A percentile compares a stretch with the other conserved stretches of the same genome.
These are phyloP conservation scores for Scheffersomyces stambukii DNA, from an alignment of 1,139 yeast genomes.

Conservation along the genomic window DNA sequence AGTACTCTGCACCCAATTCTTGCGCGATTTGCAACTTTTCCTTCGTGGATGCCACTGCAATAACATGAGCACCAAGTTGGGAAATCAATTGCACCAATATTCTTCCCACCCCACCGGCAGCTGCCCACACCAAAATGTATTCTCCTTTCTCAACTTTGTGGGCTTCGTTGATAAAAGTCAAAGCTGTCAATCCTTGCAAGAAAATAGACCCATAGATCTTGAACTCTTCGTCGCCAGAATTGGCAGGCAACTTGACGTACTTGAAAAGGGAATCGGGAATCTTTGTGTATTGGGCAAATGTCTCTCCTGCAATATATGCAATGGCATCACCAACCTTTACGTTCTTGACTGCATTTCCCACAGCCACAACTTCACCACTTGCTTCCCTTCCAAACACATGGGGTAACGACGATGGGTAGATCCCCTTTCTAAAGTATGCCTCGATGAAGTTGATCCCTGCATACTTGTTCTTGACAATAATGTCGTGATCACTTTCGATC, in stretches of 20 bases:
- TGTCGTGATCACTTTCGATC: constrained; percentile 45
- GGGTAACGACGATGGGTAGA: constrained; percentile 54
- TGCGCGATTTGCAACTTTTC: constrained; percentile 62
- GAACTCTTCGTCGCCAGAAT: constrained; percentile 41
- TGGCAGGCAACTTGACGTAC: constrained; percentile 47
- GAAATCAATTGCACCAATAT: constrained; percentile 60
- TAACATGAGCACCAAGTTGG: constrained; percentile 67
- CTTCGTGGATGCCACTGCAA: constrained; percentile 76
- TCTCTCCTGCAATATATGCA: constrained; percentile 45
- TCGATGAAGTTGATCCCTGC: constrained; percentile 85
- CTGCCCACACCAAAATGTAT: constrained; percentile 75
- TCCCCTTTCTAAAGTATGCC: constrained; percentile 73
- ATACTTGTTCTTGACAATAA: constrained; percentile 66
- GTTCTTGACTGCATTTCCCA: constrained; percentile 56
- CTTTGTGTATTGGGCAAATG: constrained; percentile 74
- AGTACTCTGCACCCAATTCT: constrained; percentile 68
- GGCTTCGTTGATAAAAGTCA: constrained; percentile 64
- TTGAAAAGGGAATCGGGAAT: constrained; percentile 19
- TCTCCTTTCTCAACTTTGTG: constrained; percentile 67
- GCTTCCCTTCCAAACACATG: constrained; percentile 80
- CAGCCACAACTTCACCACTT: constrained; percentile 66
- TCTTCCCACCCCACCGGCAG: constrained; percentile 91
- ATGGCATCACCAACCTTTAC: constrained; percentile 71
- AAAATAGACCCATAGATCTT: constrained; percentile 57
- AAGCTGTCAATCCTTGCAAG: constrained; percentile 76